phyloP scores from a whole-genome alignment of 371 early-diverging fungal genomes.

The Synchytrium microbalum region DNA sequence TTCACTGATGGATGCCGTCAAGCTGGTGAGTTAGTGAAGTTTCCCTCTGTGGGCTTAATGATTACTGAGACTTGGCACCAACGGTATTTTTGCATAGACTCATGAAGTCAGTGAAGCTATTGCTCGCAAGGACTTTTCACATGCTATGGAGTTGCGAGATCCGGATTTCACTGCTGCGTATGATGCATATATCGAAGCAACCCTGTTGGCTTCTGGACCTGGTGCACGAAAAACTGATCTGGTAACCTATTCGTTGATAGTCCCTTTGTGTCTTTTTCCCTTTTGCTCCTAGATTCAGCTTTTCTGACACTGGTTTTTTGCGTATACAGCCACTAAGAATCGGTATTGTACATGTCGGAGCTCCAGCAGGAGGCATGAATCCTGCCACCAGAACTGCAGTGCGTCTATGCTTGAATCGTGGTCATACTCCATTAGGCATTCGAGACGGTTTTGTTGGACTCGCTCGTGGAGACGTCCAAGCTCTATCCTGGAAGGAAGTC shows the following conservation, averaged over 20 bases:
- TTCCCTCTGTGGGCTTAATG: constrained; percentile 5
- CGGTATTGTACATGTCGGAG: constrained; percentile 91
- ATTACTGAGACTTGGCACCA: neutral
- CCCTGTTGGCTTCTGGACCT: constrained; percentile 25
- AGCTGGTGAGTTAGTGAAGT: constrained; percentile 38
- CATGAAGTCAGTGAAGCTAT: constrained; percentile 83
- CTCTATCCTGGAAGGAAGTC: constrained; percentile 78
- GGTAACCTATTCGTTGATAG: constrained; percentile 20
- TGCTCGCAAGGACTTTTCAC: constrained; percentile 68
- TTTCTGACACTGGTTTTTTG: neutral
- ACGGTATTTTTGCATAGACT: constrained; percentile 43
- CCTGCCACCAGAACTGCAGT: constrained; percentile 88
- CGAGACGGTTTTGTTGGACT: constrained; percentile 95
- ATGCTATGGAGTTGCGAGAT: constrained; percentile 87
- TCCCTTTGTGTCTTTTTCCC: constrained; percentile 5
- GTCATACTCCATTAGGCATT: constrained; percentile 77
- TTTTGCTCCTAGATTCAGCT: neutral
- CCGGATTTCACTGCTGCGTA: constrained; percentile 76
- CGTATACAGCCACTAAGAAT: constrained; percentile 58
- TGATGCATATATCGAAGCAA: constrained; percentile 46
- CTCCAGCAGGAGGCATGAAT: constrained; percentile 98
- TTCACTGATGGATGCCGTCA: constrained; percentile 89
- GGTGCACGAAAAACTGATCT: constrained; percentile 14
- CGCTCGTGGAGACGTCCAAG: constrained; percentile 64
- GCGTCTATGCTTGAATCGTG: constrained; percentile 77